Percentiles rank a stretch among this genome's conserved stretches.
These are phyloP conservation scores for Diaporthe citriasiana DNA, from an alignment of 2,329 filamentous ascomycete genomes.

Conservation along the genomic window DNA sequence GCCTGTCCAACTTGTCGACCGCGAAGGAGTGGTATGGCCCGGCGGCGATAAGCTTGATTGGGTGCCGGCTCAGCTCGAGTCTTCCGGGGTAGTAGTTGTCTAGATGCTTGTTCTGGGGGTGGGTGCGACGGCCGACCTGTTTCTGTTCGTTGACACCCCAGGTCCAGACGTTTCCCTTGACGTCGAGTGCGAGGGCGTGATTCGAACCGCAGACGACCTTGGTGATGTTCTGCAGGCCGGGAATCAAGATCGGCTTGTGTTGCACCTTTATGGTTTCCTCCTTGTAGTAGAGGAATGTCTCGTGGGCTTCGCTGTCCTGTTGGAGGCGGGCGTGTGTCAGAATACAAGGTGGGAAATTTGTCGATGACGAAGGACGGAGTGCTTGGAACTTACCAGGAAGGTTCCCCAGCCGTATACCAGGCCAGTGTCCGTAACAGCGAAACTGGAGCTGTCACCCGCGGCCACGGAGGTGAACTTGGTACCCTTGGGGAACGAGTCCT, in stretches of 20 bases:
- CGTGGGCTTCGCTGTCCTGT: slow-evolving; percentile 45
- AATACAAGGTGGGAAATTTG: slow-evolving; percentile 15
- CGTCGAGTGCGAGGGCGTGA: slow-evolving; percentile 71
- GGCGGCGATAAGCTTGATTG: slow-evolving; percentile 65
- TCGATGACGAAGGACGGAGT: slow-evolving; percentile 28
- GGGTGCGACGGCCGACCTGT: slow-evolving; percentile 67
- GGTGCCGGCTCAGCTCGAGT: slow-evolving; percentile 51
- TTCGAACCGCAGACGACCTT: slow-evolving; percentile 69
- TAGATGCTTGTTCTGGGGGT: slow-evolving; percentile 37
- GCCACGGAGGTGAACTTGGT: slow-evolving; percentile 71
- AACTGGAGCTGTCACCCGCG: slow-evolving; percentile 72
- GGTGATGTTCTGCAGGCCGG: slow-evolving; percentile 68
- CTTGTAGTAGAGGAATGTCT: slow-evolving; percentile 42
- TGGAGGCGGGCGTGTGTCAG: slow-evolving; percentile 19
- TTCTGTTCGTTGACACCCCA: slow-evolving; percentile 76
- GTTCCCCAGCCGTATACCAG: slow-evolving; percentile 77
- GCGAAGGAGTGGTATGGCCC: slow-evolving; percentile 76
- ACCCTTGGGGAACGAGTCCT: slow-evolving; percentile 65
- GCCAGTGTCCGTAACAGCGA: slow-evolving; percentile 73
- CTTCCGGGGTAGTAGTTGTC: slow-evolving; percentile 42
- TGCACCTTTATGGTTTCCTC: slow-evolving; percentile 44
- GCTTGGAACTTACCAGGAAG: slow-evolving; percentile 65
- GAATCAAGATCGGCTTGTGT: slow-evolving; percentile 60
- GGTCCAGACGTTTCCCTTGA: slow-evolving; percentile 69
- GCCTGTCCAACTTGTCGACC: slow-evolving; percentile 69